phyloP scores from a whole-genome alignment of 1,139 yeast genomes.

The Saccharomycopsis hybrid region DNA sequence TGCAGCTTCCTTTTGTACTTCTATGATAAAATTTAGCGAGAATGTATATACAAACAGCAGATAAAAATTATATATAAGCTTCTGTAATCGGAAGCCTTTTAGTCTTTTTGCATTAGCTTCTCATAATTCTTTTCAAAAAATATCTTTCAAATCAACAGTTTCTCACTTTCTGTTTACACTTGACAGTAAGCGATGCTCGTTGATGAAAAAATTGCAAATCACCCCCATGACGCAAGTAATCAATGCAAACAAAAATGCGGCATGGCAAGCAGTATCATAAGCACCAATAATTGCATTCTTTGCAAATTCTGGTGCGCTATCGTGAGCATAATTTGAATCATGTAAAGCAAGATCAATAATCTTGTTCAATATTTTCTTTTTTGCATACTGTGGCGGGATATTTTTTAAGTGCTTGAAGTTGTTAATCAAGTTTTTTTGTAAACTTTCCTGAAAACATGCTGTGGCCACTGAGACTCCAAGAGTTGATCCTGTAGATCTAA shows the following conservation, averaged over 20 bases:
- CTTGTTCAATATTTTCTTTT: constrained; percentile 32
- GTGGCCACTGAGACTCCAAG: constrained; percentile 65
- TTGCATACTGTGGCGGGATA: constrained; percentile 28
- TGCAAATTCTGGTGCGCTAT: constrained; percentile 42
- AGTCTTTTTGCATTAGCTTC: no score
- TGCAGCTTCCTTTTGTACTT: no score
- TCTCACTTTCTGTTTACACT: constrained; percentile 31
- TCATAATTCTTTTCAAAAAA: no score
- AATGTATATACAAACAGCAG: no score
- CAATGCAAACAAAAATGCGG: constrained; percentile 46
- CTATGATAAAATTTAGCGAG: no score
- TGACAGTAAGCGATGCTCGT: constrained; percentile 28
- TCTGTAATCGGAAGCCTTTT: no score
- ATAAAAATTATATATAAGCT: no score
- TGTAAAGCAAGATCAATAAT: constrained; percentile 48
- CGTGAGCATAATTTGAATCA: constrained; percentile 49
- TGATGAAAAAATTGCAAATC: constrained; percentile 34
- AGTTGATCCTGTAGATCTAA: constrained; percentile 70
- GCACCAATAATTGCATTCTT: constrained; percentile 40
- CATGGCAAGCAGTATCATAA: constrained; percentile 45
- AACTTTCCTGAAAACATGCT: constrained; percentile 49
- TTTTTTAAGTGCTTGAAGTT: constrained; percentile 22
- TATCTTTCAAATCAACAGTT: no score
- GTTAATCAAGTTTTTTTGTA: neutral
- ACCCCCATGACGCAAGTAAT: constrained; percentile 35